Evolutionary conservation across 2,329 filamentous ascomycete genomes (phyloP).

Genomic region (Ceratocystis albifundus): DNA sequence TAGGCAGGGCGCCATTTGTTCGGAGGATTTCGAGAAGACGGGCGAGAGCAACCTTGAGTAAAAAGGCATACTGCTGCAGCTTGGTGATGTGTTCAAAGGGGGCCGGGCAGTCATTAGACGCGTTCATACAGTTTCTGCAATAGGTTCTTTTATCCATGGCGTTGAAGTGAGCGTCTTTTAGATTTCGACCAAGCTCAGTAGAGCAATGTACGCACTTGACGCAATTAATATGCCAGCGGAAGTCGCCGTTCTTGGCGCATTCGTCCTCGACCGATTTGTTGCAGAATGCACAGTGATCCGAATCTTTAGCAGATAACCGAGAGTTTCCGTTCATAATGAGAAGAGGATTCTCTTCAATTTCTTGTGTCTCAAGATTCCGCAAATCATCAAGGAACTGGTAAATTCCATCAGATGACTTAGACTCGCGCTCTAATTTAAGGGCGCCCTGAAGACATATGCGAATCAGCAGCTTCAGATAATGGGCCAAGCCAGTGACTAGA

Average conservation of each 20-base stretch:
- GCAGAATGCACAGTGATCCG: conserved; percentile 75
- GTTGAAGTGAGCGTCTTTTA: conserved; percentile 62
- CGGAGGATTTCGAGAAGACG: conserved; percentile 77
- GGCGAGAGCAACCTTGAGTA: conserved; percentile 82
- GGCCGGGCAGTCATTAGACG: conserved; percentile 41
- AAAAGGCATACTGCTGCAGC: conserved; percentile 86
- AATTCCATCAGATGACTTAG: conserved; percentile 59
- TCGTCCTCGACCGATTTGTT: conserved; percentile 87
- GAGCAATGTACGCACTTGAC: conserved; percentile 59
- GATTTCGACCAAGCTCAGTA: conserved; percentile 54
- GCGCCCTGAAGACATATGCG: conserved; percentile 92
- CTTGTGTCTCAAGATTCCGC: conserved; percentile 50
- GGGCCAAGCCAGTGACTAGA: conserved; percentile 85
- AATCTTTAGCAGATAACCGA: conserved; percentile 59
- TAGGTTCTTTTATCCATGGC: conserved; percentile 55
- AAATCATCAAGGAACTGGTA: conserved; percentile 76
- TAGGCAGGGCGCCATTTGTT: conserved; percentile 67
- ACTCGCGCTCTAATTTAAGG: conserved; percentile 79
- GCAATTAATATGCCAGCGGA: conserved; percentile 75
- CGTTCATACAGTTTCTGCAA: conserved; percentile 55
- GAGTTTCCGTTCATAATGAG: conserved; percentile 56
- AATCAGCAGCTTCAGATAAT: conserved; percentile 95
- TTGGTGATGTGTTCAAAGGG: conserved; percentile 66
- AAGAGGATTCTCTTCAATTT: conserved; percentile 58
- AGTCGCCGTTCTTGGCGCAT: conserved; percentile 63